Evolutionary conservation across 129 eudicot species (phyloP).

Genomic region (Flaveria brownii): DNA sequence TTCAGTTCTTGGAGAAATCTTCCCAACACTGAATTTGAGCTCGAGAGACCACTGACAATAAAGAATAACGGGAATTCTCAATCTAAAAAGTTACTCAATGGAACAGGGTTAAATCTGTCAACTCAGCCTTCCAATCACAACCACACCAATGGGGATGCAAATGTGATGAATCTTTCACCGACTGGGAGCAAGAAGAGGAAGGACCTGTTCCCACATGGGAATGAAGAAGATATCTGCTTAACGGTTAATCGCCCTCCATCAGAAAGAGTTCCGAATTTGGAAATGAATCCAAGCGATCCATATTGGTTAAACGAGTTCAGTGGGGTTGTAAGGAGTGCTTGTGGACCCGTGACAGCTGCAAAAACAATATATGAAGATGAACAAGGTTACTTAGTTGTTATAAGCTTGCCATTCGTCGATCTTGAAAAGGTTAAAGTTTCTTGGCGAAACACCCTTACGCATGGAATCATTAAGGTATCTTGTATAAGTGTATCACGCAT

Average conservation of each 20-base stretch:
- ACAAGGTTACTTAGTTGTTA: conserved; percentile 62
- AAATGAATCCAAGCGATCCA: conserved; percentile 62
- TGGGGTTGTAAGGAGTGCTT: conserved; percentile 67
- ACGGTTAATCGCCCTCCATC: conserved; percentile 50
- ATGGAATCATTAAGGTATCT: conserved; percentile 82
- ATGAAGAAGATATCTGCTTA: conserved; percentile 57
- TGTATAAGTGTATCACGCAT: conserved; percentile 67
- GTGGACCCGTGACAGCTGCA: conserved; percentile 91
- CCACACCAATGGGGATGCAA: conserved; percentile 58
- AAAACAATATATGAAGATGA: conserved; percentile 83
- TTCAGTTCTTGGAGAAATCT: conserved; percentile 80
- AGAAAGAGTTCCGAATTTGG: conserved; percentile 50
- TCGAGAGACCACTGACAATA: conserved; percentile 47
- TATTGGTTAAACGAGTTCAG: conserved; percentile 66
- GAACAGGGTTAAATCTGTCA: conserved; percentile 66
- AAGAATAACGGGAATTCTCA: conserved; percentile 45
- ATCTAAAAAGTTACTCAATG: conserved; percentile 65
- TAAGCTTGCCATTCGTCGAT: conserved; percentile 86
- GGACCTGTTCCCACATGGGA: conserved; percentile 57
- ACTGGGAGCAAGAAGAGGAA: conserved; percentile 64
- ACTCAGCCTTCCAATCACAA: conserved; percentile 58
- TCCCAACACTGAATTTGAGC: conserved; percentile 74
- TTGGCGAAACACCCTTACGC: conserved; percentile 82
- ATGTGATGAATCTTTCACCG: conserved; percentile 60
- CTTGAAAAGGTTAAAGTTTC: conserved; percentile 84